Base-by-base conservation (phyloP, 2,329 filamentous ascomycete species). In the Colletotrichum coccodes region DNA sequence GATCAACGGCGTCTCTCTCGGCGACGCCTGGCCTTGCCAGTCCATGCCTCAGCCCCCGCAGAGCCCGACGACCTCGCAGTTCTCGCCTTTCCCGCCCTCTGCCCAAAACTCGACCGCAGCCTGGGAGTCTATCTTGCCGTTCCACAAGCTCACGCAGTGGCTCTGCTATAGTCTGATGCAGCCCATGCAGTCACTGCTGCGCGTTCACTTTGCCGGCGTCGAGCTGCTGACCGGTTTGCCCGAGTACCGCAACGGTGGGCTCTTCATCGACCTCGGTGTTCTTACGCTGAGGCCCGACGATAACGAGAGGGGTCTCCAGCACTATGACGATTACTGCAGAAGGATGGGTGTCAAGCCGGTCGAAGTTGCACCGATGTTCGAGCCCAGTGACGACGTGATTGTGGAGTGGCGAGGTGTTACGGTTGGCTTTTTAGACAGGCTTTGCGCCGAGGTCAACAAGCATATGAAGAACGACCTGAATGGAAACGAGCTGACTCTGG, bases 21-120 rank as follows among this genome's bases (percentile, higher is more conserved):
- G 96, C 63, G 96, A 99, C 77, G 95, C 96, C 28, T 99, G 96
- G 96, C 93, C 92, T 0, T 97, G 95, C 81, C 90, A 88, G 12
- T 89, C 91, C 36, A 94, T 98, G 89, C 94, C 94, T 1, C 84
- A 86, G 52, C 78, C 79, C 5, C 60, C 75, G 0, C 72, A 77
- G 9, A 71, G 71, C 40, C 82, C 83, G 1, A 72, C 74, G n/a
- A 88, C 85, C 23, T 90, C 92, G 11, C 81, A 79, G 5, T 82
- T 85, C 69, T 84, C 82, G 7, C 81, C 82, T 3, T 85, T 79
- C 85, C 91, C 72, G 38, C 78, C 79, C 50, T 75, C 76, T 12
- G 73, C 73, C 28, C 90, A 90, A 1, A 64, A 68, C 42, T 72
- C 75, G 1, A 89, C 87, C 4, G 85, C 89, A 61, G 84, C 86